Conservation (phyloP, 2,329 filamentous ascomycete genomes). For the Tothia fuscella region DNA sequence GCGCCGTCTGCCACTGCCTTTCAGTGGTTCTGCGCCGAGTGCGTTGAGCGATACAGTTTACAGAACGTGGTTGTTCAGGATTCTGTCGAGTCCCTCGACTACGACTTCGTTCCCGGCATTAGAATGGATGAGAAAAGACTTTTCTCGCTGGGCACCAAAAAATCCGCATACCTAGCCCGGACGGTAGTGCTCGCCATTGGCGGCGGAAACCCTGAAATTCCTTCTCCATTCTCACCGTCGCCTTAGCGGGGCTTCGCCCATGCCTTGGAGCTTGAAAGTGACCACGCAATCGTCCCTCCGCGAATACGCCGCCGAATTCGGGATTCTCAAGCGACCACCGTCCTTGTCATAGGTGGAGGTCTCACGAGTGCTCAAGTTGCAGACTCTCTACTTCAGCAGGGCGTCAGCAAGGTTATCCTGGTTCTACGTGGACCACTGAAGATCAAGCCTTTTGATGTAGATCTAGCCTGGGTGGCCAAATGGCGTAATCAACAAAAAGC, state of each 20-base stretch:
- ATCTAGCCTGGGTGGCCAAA: slow-evolving; percentile 69
- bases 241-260: background rate
- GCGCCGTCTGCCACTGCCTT: slow-evolving; percentile 30
- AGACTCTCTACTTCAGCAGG: slow-evolving; percentile 51
- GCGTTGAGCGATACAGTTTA: slow-evolving; percentile 35
- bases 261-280: background rate
- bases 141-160: slow-evolving; percentile 52
- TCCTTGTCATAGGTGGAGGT: slow-evolving; percentile 64
- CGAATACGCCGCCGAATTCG: too few relatives aligned
- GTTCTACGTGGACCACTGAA: slow-evolving; percentile 50
- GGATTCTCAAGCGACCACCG: too few relatives aligned
- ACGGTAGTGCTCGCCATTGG: slow-evolving; percentile 52
- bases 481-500: slow-evolving; percentile 69
- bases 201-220: slow-evolving; percentile 3
- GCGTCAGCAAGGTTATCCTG: slow-evolving; percentile 57
- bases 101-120: slow-evolving; percentile 22
- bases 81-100: slow-evolving; percentile 49
- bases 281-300: slow-evolving; percentile 19
- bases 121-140: slow-evolving; percentile 38
- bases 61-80: slow-evolving; percentile 47
- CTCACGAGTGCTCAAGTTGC: slow-evolving; percentile 64
- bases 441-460: slow-evolving; percentile 68
- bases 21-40: slow-evolving; percentile 27
- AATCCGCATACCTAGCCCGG: slow-evolving; percentile 43
- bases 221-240: background rate